Evolutionary conservation across 805 yeast species (phyloP).

Genomic region (Yarrowia porcina): DNA sequence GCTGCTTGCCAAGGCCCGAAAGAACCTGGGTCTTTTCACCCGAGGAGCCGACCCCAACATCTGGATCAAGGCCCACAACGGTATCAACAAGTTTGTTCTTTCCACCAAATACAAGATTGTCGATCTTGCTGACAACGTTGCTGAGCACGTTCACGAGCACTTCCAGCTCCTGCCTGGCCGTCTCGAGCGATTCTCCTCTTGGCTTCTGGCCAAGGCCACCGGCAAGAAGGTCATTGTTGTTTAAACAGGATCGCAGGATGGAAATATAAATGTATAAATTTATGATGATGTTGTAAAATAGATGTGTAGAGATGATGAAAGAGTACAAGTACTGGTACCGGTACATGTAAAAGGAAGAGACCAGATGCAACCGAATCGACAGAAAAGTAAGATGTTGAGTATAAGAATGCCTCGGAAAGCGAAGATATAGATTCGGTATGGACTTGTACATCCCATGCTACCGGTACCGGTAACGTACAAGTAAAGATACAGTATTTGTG

Average conservation of each 20-base stretch:
- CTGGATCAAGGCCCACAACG: constrained; percentile 17
- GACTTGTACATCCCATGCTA: no score
- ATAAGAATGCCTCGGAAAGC: no score
- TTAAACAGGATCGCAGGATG: neutral
- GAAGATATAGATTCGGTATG: no score
- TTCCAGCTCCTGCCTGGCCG: constrained; percentile 21
- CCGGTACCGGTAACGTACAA: no score
- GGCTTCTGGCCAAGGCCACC: constrained; percentile 21
- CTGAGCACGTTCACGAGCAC: constrained; percentile 19
- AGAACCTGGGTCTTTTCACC: constrained; percentile 25
- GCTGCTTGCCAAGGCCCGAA: constrained; percentile 30
- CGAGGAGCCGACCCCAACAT: constrained; percentile 26
- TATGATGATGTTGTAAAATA: neutral
- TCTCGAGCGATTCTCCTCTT: constrained; percentile 19
- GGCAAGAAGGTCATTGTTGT: constrained; percentile 26
- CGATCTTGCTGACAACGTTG: neutral
- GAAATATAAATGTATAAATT: constrained; percentile 2
- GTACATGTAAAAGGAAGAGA: no score
- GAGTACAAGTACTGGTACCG: no score
- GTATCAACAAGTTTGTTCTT: neutral
- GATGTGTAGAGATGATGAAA: no score
- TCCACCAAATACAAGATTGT: constrained; percentile 5
- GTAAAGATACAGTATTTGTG: no score
- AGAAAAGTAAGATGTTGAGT: no score
- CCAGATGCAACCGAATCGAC: no score